A percentile compares a stretch with the other conserved stretches of the same genome.
Conservation (phyloP, 257 asterid species). For the Rhazya stricta region DNA sequence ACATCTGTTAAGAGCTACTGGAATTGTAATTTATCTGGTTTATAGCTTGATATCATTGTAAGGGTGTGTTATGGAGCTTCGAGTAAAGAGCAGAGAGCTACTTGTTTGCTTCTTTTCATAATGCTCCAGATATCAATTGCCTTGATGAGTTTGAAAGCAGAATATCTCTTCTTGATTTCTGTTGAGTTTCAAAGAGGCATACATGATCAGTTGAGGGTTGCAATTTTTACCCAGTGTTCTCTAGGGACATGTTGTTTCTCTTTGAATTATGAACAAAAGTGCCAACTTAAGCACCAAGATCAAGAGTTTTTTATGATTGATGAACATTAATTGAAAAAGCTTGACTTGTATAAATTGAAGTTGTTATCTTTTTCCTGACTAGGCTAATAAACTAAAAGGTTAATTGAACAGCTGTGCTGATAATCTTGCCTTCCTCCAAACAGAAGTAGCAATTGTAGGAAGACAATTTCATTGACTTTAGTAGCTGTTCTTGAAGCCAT, state of each 20-base stretch:
- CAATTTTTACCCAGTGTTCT: not conserved
- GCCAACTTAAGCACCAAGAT: not conserved
- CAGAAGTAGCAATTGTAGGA: not conserved
- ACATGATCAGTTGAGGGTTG: slow-evolving; percentile 2
- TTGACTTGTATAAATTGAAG: not conserved
- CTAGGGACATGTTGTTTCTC: not conserved
- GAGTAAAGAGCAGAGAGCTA: slow-evolving; percentile 32
- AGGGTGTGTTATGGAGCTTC: slow-evolving; percentile 23
- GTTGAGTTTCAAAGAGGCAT: slow-evolving; percentile 14
- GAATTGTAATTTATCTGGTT: not conserved
- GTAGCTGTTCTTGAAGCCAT: not conserved
- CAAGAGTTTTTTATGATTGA: not conserved
- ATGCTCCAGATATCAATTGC: slow-evolving; percentile 28
- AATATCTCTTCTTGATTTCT: slow-evolving; percentile 15
- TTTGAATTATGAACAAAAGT: not conserved
- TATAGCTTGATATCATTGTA: no score
- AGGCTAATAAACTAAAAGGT: not conserved
- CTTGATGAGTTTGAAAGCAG: slow-evolving; percentile 20
- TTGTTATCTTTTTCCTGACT: not conserved
- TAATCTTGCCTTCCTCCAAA: not conserved
- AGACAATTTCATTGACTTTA: not conserved
- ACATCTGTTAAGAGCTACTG: not conserved
- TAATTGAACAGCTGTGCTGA: not conserved
- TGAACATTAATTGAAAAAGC: not conserved
- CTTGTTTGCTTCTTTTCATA: slow-evolving; percentile 33